A percentile compares a stretch with the other conserved stretches of the same genome.
Conservation (phyloP, 2,329 filamentous ascomycete genomes). For the Camptophora hylomeconis region DNA sequence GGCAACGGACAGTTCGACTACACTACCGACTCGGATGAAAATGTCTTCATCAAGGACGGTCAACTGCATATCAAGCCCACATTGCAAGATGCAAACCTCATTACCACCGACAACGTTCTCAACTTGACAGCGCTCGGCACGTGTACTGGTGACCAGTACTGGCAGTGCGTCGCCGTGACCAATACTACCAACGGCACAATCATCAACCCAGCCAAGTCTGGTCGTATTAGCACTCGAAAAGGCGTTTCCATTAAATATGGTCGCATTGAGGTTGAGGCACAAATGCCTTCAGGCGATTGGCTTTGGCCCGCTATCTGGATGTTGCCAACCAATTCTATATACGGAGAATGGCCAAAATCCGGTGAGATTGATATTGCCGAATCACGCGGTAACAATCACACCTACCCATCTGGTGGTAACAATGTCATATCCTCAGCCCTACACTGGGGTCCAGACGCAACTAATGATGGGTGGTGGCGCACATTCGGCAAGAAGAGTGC, state of each 20-base stretch:
- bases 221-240: conserved; percentile 61
- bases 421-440: conserved; percentile 67
- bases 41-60: conserved; percentile 59
- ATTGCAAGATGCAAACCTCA: conserved; percentile 53
- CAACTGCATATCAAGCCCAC: conserved; percentile 65
- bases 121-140: conserved; percentile 53
- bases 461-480: conserved; percentile 69
- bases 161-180: conserved; percentile 55
- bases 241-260: conserved; percentile 65
- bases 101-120: conserved; percentile 54
- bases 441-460: conserved; percentile 65
- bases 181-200: conserved; percentile 68
- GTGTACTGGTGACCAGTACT: conserved; percentile 50
- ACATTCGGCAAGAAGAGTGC: conserved; percentile 67
- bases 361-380: conserved; percentile 79
- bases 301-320: conserved; percentile 90
- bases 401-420: conserved; percentile 64
- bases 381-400: conserved; percentile 69
- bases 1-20: conserved; percentile 69
- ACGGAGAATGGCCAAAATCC: conserved; percentile 65
- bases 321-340: conserved; percentile 59
- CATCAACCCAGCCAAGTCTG: conserved; percentile 65
- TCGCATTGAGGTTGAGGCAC: conserved; percentile 65
- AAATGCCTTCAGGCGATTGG: conserved; percentile 68
- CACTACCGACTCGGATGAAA: conserved; percentile 59